These are phyloP conservation scores for Raffaelea arxii DNA, from an alignment of 2,329 filamentous ascomycete genomes.

Conservation along the genomic window DNA sequence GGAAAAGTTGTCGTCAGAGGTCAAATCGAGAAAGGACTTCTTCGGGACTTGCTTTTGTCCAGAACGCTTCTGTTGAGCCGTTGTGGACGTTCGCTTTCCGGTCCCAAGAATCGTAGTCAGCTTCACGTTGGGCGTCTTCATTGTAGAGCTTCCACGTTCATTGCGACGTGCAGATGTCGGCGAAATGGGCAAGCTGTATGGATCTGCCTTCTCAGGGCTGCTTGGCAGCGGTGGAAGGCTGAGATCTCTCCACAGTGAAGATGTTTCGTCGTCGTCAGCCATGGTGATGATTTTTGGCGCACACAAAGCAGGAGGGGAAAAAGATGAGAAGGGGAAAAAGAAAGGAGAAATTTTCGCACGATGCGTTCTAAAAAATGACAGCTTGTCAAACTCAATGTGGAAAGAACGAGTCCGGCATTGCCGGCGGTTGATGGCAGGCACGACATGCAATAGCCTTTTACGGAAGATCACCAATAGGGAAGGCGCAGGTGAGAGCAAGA, in stretches of 20 bases:
- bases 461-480: not conserved
- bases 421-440: not conserved
- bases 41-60: not conserved
- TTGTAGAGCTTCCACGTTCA: not conserved
- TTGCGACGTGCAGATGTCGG: not conserved
- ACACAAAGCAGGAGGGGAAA: not conserved
- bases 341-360: not conserved
- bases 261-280: not conserved
- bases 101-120: not conserved
- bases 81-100: not conserved
- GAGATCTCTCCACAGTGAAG: not conserved
- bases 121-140: not conserved
- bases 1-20: not conserved
- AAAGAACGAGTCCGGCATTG: not conserved
- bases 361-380: not conserved
- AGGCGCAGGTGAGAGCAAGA: not conserved
- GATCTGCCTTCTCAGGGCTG: conserved; percentile 1
- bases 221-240: not conserved
- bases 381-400: not conserved
- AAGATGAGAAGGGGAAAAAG: not conserved
- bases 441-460: not conserved
- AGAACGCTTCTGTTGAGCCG: not conserved
- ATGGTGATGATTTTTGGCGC: not conserved
- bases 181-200: conserved; percentile 6
- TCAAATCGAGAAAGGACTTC: not conserved